Percentiles rank a stretch among this genome's conserved stretches.
These are phyloP conservation scores for Naganishia vishniacii DNA, from an alignment of 768 basidiomycete species.

Conservation along the genomic window DNA sequence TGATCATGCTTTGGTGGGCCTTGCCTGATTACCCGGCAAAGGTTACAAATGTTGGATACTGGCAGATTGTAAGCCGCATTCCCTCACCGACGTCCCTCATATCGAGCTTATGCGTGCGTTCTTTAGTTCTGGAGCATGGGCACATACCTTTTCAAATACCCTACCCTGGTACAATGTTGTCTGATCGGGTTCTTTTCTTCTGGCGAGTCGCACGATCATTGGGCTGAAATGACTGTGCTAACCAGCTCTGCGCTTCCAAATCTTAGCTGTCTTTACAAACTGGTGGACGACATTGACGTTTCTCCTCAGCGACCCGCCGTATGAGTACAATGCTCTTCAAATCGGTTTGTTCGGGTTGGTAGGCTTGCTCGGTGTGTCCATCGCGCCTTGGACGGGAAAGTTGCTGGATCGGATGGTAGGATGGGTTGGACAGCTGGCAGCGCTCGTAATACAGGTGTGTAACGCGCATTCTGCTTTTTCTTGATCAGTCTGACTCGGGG, in stretches of 20 bases:
- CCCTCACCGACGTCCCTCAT: too few species aligned
- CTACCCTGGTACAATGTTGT: conserved; percentile 62
- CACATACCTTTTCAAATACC: conserved; percentile 69
- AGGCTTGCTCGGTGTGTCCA: conserved; percentile 58
- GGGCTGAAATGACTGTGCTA: background rate
- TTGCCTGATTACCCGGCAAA: conserved; percentile 83
- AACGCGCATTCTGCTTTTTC: background rate
- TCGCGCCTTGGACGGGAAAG: conserved; percentile 65
- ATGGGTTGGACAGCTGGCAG: conserved; percentile 68
- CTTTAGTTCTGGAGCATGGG: conserved; percentile 59
- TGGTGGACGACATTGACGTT: conserved; percentile 58
- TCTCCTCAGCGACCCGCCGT: conserved; percentile 69
- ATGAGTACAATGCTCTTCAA: conserved; percentile 56
- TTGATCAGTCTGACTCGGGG: conserved; percentile 25
- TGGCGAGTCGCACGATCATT: conserved; percentile 41
- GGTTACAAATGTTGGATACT: conserved; percentile 58
- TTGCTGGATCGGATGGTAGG: conserved; percentile 66
- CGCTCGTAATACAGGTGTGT: conserved; percentile 47
- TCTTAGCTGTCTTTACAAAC: conserved; percentile 26
- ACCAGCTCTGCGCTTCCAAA: background rate
- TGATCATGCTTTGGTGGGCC: conserved; percentile 59
- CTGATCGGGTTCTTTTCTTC: conserved; percentile 60
- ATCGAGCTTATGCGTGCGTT: too few species aligned
- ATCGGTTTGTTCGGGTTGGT: conserved; percentile 72
- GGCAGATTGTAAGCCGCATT: conserved; percentile 49